A percentile compares a stretch with the other conserved stretches of the same genome.
phyloP scores from a whole-genome alignment of 169 alveolate species.

The Plasmodium blacklocki region DNA sequence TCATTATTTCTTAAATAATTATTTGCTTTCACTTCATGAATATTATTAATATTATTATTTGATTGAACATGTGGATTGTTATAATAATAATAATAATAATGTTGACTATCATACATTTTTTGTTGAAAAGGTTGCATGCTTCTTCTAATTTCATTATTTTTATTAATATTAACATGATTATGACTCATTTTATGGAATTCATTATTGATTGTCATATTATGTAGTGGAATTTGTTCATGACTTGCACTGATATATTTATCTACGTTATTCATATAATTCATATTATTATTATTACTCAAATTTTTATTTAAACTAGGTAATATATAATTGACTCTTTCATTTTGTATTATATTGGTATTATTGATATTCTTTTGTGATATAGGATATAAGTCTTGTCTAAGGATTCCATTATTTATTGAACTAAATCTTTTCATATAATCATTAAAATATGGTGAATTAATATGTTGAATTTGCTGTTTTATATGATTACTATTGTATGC shows the following conservation, averaged over 20 bases:
- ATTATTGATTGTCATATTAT: conserved; percentile 3
- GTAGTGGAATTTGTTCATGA: conserved; percentile 6
- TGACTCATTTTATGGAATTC: not conserved
- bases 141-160: not conserved
- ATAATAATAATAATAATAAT: not conserved
- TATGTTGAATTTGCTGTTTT: not conserved
- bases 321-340: not conserved
- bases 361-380: not conserved
- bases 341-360: not conserved
- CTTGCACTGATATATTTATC: not conserved
- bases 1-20: not conserved
- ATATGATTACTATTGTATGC: not conserved
- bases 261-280: not conserved
- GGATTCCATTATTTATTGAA: conserved; percentile 5
- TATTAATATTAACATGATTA: conserved; percentile 1
- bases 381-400: not conserved
- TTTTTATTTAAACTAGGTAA: conserved; percentile 6
- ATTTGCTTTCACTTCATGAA: not conserved
- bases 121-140: too few relatives aligned
- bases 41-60: not conserved
- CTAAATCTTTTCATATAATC: conserved; percentile 20
- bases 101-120: too few relatives aligned
- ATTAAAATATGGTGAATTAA: not conserved
- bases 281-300: conserved; percentile 1
- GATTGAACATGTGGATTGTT: not conserved